phyloP scores from a whole-genome alignment of 192 early-diverging fungal species.

The Coemansia sp. region DNA sequence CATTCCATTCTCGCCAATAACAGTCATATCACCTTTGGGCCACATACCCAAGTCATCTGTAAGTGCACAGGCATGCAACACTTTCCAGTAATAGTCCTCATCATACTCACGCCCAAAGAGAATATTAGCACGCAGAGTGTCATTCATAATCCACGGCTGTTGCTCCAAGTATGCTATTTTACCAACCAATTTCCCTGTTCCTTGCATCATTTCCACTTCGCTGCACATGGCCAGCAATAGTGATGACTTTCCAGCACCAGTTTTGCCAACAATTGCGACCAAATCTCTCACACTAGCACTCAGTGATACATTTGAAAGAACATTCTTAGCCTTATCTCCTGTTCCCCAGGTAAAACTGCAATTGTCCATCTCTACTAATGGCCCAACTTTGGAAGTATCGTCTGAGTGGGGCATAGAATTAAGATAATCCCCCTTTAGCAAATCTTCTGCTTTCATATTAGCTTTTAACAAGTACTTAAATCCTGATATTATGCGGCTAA shows the following conservation, averaged over 20 bases:
- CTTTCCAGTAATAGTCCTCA: slow-evolving; percentile 58
- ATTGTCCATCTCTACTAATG: slow-evolving; percentile 10
- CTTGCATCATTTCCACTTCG: slow-evolving; percentile 44
- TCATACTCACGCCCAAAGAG: slow-evolving; percentile 73
- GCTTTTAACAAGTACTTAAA: slow-evolving; percentile 1
- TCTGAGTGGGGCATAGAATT: slow-evolving; percentile 14
- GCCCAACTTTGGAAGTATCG: background rate
- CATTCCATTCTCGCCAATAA: slow-evolving; percentile 71
- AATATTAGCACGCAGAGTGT: slow-evolving; percentile 76
- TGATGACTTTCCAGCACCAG: slow-evolving; percentile 67
- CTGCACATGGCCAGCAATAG: slow-evolving; percentile 64
- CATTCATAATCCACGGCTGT: slow-evolving; percentile 40
- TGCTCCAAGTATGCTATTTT: slow-evolving; percentile 34
- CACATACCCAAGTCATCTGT: slow-evolving; percentile 66
- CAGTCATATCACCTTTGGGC: slow-evolving; percentile 66
- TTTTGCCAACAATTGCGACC: slow-evolving; percentile 61
- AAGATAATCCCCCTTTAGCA: slow-evolving; percentile 25
- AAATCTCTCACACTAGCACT: slow-evolving; percentile 37
- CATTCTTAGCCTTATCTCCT: background rate
- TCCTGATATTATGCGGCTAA: background rate
- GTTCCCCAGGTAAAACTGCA: slow-evolving; percentile 26
- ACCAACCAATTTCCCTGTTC: slow-evolving; percentile 30
- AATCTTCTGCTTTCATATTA: slow-evolving; percentile 14
- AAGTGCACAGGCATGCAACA: slow-evolving; percentile 65
- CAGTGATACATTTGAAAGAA: slow-evolving; percentile 16